These are phyloP conservation scores for Aspergillus spinulosporus DNA, from an alignment of 2,329 filamentous ascomycete species.

Conservation along the genomic window DNA sequence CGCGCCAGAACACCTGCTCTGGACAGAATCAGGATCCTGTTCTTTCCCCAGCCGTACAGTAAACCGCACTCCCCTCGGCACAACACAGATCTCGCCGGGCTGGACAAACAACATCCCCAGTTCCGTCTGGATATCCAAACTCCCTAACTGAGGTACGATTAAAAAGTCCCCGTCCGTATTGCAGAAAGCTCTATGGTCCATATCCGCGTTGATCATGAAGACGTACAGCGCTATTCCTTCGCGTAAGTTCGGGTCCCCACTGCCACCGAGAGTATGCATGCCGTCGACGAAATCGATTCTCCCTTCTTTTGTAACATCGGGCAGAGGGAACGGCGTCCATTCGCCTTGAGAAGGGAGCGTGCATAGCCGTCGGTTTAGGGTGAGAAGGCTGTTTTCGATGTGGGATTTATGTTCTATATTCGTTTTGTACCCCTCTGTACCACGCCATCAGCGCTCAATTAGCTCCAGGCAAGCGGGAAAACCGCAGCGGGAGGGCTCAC, in stretches of 20 bases:
- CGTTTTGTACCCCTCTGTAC: slow-evolving; percentile 35
- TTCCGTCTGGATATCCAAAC: slow-evolving; percentile 64
- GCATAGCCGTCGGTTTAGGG: slow-evolving; percentile 53
- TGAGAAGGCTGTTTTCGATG: slow-evolving; percentile 30
- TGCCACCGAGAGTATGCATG: slow-evolving; percentile 54
- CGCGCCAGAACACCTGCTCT: too few relatives aligned
- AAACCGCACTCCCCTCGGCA: slow-evolving; percentile 62
- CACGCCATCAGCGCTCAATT: not conserved
- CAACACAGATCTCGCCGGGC: slow-evolving; percentile 63
- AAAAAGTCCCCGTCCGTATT: slow-evolving; percentile 64
- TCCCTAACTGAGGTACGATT: slow-evolving; percentile 62
- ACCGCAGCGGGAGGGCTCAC: slow-evolving; percentile 16
- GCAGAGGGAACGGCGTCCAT: slow-evolving; percentile 57
- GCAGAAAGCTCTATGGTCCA: slow-evolving; percentile 56
- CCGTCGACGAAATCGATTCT: slow-evolving; percentile 58
- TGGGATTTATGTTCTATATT: slow-evolving; percentile 42
- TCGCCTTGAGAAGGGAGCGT: slow-evolving; percentile 55
- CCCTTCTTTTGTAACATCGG: slow-evolving; percentile 35
- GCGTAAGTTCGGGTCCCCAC: slow-evolving; percentile 55
- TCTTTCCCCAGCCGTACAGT: slow-evolving; percentile 51
- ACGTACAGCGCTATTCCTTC: slow-evolving; percentile 55
- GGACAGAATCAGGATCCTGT: not conserved
- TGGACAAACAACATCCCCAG: slow-evolving; percentile 61
- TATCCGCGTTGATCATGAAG: slow-evolving; percentile 56
- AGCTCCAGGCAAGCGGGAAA: not conserved